Conservation (phyloP, 73 alveolate genomes). For the Stentor roeselii region DNA sequence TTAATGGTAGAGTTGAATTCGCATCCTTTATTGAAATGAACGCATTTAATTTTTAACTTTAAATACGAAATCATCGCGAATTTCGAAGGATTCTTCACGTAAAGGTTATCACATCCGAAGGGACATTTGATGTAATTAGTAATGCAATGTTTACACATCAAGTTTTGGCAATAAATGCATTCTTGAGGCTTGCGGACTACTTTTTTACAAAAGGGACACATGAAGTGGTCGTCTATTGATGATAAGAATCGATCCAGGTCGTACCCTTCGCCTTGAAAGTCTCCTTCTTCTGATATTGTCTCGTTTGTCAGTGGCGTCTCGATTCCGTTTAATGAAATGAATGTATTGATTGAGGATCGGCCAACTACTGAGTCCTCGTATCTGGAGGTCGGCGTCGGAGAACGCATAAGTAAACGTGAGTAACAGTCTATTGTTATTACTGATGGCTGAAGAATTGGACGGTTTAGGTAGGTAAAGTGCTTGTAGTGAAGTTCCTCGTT, state of each 20-base stretch:
- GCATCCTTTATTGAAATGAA: not conserved
- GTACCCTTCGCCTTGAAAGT: not conserved
- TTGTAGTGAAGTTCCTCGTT: not conserved
- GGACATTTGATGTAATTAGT: not conserved
- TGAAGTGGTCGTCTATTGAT: not conserved
- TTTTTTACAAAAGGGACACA: slow-evolving; percentile 5
- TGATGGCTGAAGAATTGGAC: not conserved
- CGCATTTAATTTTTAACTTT: not conserved
- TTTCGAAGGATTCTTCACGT: not conserved
- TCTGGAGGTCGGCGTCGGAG: not conserved
- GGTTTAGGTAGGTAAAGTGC: not conserved
- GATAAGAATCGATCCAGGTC: not conserved
- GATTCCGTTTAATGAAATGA: not conserved
- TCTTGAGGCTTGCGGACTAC: slow-evolving; percentile 13
- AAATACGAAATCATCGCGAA: not conserved
- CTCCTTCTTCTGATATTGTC: not conserved
- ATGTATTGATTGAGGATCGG: not conserved
- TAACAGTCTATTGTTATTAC: not conserved
- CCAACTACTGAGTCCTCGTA: not conserved
- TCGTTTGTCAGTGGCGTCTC: slow-evolving; percentile 21
- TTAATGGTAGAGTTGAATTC: not conserved
- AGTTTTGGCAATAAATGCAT: not conserved
- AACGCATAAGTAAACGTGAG: not conserved
- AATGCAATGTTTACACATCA: not conserved
- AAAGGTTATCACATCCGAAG: slow-evolving; percentile 1